Evolutionary conservation across 139 green algal genomes (phyloP).

Genomic region (Micractinium conductrix): DNA sequence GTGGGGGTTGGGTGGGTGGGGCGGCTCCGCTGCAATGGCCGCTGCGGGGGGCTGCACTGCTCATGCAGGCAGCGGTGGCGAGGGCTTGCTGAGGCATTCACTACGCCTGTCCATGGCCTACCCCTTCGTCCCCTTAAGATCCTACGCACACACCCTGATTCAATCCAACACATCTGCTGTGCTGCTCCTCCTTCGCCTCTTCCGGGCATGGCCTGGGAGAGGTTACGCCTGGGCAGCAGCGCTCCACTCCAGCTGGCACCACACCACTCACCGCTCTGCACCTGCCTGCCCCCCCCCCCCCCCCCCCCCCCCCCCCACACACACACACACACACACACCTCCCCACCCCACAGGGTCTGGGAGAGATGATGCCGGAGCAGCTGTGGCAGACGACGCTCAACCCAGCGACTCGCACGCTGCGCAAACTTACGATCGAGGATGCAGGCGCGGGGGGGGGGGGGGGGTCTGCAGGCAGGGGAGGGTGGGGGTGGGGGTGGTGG

Average conservation of each 20-base stretch:
- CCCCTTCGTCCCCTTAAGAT: too few species aligned
- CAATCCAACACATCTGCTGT: too few species aligned
- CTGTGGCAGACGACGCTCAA: conserved; percentile 98
- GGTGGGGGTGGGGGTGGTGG: too few species aligned
- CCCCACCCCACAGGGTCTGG: conserved; percentile 86
- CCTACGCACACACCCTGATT: too few species aligned
- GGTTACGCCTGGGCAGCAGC: background rate
- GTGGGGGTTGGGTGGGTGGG: background rate
- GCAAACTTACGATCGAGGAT: conserved; percentile 75
- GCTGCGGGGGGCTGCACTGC: too few species aligned
- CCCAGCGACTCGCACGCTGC: conserved; percentile 77
- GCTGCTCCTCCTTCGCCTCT: too few species aligned
- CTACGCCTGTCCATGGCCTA: too few species aligned
- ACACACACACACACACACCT: too few species aligned
- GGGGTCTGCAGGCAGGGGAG: background rate
- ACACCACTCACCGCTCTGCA: background rate
- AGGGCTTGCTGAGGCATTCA: background rate
- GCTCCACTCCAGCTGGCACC: too few species aligned
- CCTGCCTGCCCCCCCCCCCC: too few species aligned
- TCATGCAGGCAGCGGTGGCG: background rate
- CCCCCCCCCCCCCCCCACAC: too few species aligned
- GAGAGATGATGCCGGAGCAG: conserved; percentile 99
- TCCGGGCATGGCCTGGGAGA: too few species aligned
- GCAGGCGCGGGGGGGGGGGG: conserved; percentile 27
- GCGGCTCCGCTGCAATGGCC: background rate